Evolutionary conservation across 2,329 filamentous ascomycete genomes (phyloP).

Genomic region (Cytospora chrysosperma): DNA sequence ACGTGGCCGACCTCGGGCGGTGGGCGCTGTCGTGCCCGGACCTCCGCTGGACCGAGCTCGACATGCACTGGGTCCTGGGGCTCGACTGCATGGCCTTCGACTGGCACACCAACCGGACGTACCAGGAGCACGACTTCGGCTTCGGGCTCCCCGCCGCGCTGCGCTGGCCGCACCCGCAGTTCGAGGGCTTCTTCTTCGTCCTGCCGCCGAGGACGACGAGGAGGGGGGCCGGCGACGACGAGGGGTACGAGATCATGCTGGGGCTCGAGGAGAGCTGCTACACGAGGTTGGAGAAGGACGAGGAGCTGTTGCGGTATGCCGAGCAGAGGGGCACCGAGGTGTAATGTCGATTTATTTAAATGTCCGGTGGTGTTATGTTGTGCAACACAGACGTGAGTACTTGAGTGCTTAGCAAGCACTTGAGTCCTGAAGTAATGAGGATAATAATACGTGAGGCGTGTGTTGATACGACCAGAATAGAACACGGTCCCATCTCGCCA

Average conservation of each 20-base stretch:
- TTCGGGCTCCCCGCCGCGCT: conserved; percentile 29
- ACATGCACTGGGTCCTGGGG: conserved; percentile 29
- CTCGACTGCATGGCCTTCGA: conserved; percentile 30
- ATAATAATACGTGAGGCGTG: background rate
- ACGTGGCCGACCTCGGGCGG: conserved; percentile 26
- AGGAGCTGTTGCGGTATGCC: conserved; percentile 12
- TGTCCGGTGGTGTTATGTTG: background rate
- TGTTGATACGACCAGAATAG: too few relatives aligned
- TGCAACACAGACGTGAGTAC: too few relatives aligned
- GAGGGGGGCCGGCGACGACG: conserved; percentile 2
- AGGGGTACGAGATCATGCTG: conserved; percentile 14
- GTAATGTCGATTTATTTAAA: background rate
- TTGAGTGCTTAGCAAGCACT: too few relatives aligned
- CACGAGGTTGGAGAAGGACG: conserved; percentile 7
- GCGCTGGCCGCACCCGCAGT: conserved; percentile 15
- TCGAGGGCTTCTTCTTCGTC: conserved; percentile 19
- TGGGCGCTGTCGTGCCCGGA: conserved; percentile 30
- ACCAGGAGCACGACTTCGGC: conserved; percentile 32
- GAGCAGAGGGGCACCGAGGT: conserved; percentile 16
- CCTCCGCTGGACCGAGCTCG: conserved; percentile 28
- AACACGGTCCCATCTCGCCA: too few relatives aligned
- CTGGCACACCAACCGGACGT: conserved; percentile 31
- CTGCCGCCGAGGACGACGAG: conserved; percentile 5
- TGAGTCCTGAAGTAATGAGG: too few relatives aligned
- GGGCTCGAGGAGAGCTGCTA: conserved; percentile 19